phyloP scores from a whole-genome alignment of 192 early-diverging fungal genomes.

The Coemansia reversa region DNA sequence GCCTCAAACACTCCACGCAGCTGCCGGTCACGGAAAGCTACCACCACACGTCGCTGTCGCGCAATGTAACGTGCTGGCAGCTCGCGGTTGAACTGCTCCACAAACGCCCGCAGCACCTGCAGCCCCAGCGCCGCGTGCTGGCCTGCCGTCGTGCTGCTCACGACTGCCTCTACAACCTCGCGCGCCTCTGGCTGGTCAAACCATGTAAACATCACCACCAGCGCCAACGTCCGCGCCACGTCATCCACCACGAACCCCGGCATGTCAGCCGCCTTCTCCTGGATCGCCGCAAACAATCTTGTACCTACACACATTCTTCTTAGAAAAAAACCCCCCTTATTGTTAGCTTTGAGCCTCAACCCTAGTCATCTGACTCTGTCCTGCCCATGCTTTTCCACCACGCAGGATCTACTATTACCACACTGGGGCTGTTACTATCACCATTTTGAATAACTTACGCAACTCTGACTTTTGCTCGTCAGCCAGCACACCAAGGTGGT shows the following conservation, averaged over 20 bases:
- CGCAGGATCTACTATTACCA: no score
- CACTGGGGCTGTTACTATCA: not conserved
- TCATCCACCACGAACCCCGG: slow-evolving; percentile 48
- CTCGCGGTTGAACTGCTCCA: slow-evolving; percentile 73
- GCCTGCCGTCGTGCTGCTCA: slow-evolving; percentile 24
- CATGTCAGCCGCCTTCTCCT: slow-evolving; percentile 30
- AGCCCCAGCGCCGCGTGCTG: slow-evolving; percentile 63
- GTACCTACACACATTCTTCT: slow-evolving; percentile 19
- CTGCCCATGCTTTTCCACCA: not conserved
- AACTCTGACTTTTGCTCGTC: slow-evolving; percentile 38
- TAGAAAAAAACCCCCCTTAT: not conserved
- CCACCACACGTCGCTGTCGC: slow-evolving; percentile 65
- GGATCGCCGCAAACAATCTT: slow-evolving; percentile 34
- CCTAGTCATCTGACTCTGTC: not conserved
- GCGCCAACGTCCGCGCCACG: slow-evolving; percentile 47
- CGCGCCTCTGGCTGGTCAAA: slow-evolving; percentile 45
- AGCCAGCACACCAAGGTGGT: slow-evolving; percentile 45
- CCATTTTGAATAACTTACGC: slow-evolving; percentile 33
- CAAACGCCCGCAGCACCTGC: slow-evolving; percentile 64
- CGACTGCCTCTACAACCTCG: slow-evolving; percentile 34
- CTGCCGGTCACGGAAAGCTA: slow-evolving; percentile 62
- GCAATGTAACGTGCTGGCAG: slow-evolving; percentile 61
- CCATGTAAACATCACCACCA: slow-evolving; percentile 56
- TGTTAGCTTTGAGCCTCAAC: not conserved
- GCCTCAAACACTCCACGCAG: slow-evolving; percentile 61